Evolutionary conservation across 2,329 filamentous ascomycete species (phyloP).

Genomic region (Nothomitra cinnamomea): DNA sequence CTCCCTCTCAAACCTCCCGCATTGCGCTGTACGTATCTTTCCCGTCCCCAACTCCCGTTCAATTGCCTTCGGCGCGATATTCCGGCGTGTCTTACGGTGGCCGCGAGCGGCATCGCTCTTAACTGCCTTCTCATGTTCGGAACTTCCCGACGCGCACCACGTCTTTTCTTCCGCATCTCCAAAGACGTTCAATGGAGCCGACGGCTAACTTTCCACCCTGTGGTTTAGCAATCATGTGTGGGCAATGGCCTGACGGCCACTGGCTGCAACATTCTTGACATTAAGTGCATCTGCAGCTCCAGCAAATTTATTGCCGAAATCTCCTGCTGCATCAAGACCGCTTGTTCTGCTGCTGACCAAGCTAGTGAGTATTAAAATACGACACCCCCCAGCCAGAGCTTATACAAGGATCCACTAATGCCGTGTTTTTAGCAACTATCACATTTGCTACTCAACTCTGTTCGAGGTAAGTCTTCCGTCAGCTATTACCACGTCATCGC

Average conservation of each 20-base stretch:
- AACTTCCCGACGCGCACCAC: background rate
- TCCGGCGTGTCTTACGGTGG: no score
- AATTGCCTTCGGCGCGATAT: no score
- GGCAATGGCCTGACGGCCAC: conserved; percentile 4
- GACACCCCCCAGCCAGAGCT: no score
- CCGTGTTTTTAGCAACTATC: conserved; percentile 9
- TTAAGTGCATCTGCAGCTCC: conserved; percentile 13
- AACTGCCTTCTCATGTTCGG: background rate
- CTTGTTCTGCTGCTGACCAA: conserved; percentile 10
- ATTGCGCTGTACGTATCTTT: background rate
- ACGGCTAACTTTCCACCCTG: background rate
- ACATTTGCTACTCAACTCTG: conserved; percentile 12
- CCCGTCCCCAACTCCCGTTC: background rate
- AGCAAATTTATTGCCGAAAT: conserved; percentile 10
- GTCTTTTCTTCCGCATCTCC: background rate
- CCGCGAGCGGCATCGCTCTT: background rate
- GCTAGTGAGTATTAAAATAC: conserved; percentile 10
- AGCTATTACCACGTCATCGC: background rate
- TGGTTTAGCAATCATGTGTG: conserved; percentile 11
- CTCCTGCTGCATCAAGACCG: conserved; percentile 10
- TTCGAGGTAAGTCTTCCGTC: conserved; percentile 8
- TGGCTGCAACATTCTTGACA: conserved; percentile 9
- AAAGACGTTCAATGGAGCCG: background rate
- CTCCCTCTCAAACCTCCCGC: background rate
- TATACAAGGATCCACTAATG: background rate